phyloP scores from a whole-genome alignment of 1,139 yeast species.

The Suzukiozyma palmioleophila region DNA sequence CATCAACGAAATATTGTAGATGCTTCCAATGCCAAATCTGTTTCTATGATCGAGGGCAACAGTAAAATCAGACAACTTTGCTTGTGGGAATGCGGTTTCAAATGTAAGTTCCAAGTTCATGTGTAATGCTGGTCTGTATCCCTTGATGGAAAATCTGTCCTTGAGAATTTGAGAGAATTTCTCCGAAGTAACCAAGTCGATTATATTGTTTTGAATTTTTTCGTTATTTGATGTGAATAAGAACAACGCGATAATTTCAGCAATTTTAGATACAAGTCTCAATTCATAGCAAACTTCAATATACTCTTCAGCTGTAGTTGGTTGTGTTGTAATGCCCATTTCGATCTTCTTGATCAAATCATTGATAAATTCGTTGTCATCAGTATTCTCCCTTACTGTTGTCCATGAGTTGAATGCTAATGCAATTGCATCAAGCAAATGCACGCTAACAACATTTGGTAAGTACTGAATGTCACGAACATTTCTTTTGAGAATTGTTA shows the following conservation, averaged over 20 bases:
- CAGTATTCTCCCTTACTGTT: constrained; percentile 46
- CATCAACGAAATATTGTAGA: constrained; percentile 61
- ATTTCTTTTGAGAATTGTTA: constrained; percentile 57
- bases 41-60: constrained; percentile 46
- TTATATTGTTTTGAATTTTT: constrained; percentile 37
- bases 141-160: constrained; percentile 25
- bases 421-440: constrained; percentile 61
- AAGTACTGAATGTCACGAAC: constrained; percentile 47
- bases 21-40: constrained; percentile 48
- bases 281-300: constrained; percentile 52
- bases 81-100: constrained; percentile 42
- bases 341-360: constrained; percentile 42
- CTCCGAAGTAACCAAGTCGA: constrained; percentile 36
- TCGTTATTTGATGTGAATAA: constrained; percentile 56
- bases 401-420: constrained; percentile 69
- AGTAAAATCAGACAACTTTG: constrained; percentile 50
- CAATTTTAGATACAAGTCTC: constrained; percentile 59
- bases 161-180: constrained; percentile 29
- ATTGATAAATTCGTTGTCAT: constrained; percentile 48
- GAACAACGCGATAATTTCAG: constrained; percentile 71
- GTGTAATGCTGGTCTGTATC: constrained; percentile 41
- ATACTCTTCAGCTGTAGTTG: constrained; percentile 20
- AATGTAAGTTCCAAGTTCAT: constrained; percentile 27
- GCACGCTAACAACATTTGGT: constrained; percentile 56
- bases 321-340: constrained; percentile 15